These are phyloP conservation scores for Chloris gayana DNA, from an alignment of 176 grass and related monocot genomes.

Conservation along the genomic window DNA sequence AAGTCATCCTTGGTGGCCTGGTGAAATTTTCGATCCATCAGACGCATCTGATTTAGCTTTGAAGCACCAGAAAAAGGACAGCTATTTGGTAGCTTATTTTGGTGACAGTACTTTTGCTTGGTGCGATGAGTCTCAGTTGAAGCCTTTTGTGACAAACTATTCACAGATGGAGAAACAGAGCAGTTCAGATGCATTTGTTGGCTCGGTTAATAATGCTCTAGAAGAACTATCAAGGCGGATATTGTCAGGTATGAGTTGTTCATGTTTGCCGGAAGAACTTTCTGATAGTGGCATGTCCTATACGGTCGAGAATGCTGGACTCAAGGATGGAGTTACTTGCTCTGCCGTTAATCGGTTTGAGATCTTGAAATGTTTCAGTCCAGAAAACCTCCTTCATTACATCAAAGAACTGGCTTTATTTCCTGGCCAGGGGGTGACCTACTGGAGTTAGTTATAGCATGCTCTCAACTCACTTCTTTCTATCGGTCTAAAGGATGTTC, in stretches of 20 bases:
- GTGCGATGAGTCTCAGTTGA: conserved; percentile 92
- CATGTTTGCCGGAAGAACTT: conserved; percentile 66
- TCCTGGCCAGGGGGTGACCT: conserved; percentile 65
- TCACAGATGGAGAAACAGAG: conserved; percentile 91
- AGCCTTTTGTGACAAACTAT: conserved; percentile 77
- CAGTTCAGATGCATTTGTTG: conserved; percentile 70
- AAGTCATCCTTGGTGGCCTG: conserved; percentile 99
- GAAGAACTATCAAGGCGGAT: conserved; percentile 84
- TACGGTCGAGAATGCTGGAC: conserved; percentile 89
- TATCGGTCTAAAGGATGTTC: conserved; percentile 75
- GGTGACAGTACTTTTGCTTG: conserved; percentile 97
- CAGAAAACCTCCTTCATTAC: conserved; percentile 73
- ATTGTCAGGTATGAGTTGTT: conserved; percentile 71
- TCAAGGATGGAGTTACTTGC: conserved; percentile 70
- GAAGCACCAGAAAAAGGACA: conserved; percentile 73
- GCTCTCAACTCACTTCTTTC: conserved; percentile 83
- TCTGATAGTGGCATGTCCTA: conserved; percentile 58
- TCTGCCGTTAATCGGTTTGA: conserved; percentile 58
- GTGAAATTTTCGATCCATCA: conserved; percentile 81
- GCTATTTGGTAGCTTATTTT: conserved; percentile 85
- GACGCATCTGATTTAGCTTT: conserved; percentile 86
- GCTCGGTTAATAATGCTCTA: conserved; percentile 72
- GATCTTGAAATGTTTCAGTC: conserved; percentile 70
- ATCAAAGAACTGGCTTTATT: conserved; percentile 58
- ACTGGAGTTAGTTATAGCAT: conserved; percentile 66